Conservation (phyloP, 1,139 yeast genomes). For the Blastobotrys buckinghamii region DNA sequence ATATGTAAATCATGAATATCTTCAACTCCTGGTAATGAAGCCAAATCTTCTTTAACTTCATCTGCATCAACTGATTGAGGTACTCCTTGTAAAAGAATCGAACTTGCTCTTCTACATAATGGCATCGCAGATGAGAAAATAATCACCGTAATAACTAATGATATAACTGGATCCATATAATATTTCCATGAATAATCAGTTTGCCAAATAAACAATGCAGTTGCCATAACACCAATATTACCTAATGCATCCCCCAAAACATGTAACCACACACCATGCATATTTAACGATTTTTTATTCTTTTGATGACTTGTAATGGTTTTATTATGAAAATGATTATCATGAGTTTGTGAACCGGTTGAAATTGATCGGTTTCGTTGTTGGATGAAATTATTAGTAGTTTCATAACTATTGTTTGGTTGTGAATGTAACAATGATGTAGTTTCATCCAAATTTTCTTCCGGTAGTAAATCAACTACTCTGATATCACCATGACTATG, state of each 20-base stretch:
- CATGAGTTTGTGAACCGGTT: constrained; percentile 24
- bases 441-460: not conserved
- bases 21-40: constrained; percentile 60
- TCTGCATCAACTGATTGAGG: constrained; percentile 78
- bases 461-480: constrained; percentile 20
- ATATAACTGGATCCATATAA: constrained; percentile 80
- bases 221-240: constrained; percentile 83
- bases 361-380: constrained; percentile 13
- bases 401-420: not conserved
- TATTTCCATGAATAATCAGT: constrained; percentile 84
- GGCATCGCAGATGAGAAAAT: constrained; percentile 92
- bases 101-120: constrained; percentile 76
- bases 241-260: constrained; percentile 96
- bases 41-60: constrained; percentile 62
- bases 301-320: constrained; percentile 20
- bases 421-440: not conserved
- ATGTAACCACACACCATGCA: constrained; percentile 95
- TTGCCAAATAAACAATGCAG: constrained; percentile 92
- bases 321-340: constrained; percentile 37
- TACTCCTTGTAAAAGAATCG: constrained; percentile 86
- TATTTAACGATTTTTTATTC: constrained; percentile 59
- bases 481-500: not conserved
- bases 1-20: constrained; percentile 94
- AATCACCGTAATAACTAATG: constrained; percentile 77
- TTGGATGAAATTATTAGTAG: not conserved